Evolutionary conservation across 2,329 filamentous ascomycete genomes (phyloP).

Genomic region (Botrytis medusae): DNA sequence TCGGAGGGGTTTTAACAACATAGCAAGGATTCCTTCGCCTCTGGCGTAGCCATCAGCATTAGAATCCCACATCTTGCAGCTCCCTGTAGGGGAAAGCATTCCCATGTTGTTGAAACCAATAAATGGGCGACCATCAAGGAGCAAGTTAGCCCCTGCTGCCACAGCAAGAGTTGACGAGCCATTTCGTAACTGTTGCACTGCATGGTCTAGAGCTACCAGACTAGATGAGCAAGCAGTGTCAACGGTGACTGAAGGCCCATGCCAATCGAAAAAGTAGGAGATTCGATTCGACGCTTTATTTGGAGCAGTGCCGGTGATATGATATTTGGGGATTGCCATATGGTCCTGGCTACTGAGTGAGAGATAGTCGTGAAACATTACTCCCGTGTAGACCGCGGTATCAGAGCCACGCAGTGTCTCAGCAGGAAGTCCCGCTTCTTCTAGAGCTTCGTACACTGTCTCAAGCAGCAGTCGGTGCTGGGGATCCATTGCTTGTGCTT

Average conservation of each 20-base stretch:
- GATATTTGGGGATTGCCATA: conserved; percentile 4
- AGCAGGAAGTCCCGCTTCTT: conserved; percentile 5
- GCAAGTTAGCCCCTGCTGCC: conserved; percentile 36
- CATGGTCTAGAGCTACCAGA: conserved; percentile 54
- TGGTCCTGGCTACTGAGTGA: conserved; percentile 30
- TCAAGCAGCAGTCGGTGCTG: conserved; percentile 17
- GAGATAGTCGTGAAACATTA: conserved; percentile 22
- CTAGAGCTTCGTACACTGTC: conserved; percentile 16
- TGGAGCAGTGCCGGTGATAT: conserved; percentile 33
- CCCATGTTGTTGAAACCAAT: conserved; percentile 18
- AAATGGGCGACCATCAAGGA: conserved; percentile 23
- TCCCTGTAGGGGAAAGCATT: conserved; percentile 23
- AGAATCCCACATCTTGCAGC: conserved; percentile 51
- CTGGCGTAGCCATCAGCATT: conserved; percentile 63
- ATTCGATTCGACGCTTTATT: conserved; percentile 54
- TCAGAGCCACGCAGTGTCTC: conserved; percentile 13
- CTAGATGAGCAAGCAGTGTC: conserved; percentile 59
- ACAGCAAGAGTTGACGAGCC: conserved; percentile 45
- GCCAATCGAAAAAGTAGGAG: conserved; percentile 53
- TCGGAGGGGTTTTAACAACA: conserved; percentile 58
- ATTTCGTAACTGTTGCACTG: conserved; percentile 48
- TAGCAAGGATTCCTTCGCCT: conserved; percentile 60
- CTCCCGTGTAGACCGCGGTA: conserved; percentile 21
- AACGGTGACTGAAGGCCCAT: conserved; percentile 51
- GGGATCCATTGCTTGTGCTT: conserved; percentile 20